phyloP scores from a whole-genome alignment of 140 eudicot species.

The Stevia rebaudiana region DNA sequence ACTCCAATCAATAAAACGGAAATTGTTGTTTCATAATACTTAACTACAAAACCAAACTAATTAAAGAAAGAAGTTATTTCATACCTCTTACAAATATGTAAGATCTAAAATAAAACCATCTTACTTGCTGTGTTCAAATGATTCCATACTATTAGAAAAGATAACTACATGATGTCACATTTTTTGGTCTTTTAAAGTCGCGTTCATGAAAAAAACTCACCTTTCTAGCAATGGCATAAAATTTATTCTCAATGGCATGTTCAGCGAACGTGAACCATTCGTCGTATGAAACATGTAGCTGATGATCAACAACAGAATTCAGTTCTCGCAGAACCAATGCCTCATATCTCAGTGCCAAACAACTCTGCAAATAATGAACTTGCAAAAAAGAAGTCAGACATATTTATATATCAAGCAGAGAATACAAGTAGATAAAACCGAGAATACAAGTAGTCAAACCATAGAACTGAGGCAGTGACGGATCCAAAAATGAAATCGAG shows the following conservation, averaged over 20 bases:
- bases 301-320: conserved; percentile 35
- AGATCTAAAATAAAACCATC: neutral
- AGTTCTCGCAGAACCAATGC: conserved; percentile 61
- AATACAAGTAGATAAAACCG: neutral
- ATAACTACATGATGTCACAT: neutral
- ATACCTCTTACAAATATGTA: neutral
- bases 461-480: neutral
- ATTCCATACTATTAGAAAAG: neutral
- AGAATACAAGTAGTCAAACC: too few species aligned
- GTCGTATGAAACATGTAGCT: conserved; percentile 47
- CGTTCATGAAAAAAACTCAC: conserved; percentile 22
- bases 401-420: neutral
- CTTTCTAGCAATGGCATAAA: conserved; percentile 61
- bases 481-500: neutral
- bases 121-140: neutral
- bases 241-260: conserved; percentile 55
- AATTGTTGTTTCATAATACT: neutral
- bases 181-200: neutral
- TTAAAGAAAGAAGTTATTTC: neutral
- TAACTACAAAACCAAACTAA: neutral
- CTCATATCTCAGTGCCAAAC: conserved; percentile 89
- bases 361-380: conserved; percentile 41
- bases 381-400: neutral
- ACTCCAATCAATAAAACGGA: conserved; percentile 4
- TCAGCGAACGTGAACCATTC: conserved; percentile 81